Evolutionary conservation across 1,284 basidiomycete genomes (phyloP).

Genomic region (Malassezia vespertilionis): DNA sequence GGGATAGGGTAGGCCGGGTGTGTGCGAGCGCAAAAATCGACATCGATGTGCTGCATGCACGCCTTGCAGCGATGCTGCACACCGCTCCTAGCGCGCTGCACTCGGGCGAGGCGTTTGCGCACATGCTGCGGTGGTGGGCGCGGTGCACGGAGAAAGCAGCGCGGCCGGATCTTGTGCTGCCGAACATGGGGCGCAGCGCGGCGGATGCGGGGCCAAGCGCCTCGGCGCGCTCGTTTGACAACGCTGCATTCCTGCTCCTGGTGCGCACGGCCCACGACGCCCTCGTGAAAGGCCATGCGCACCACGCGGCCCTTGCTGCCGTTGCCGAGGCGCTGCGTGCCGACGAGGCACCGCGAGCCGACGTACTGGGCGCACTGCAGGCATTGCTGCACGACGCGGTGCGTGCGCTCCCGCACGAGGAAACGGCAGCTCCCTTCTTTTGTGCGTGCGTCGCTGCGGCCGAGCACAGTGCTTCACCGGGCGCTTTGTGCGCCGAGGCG

Average conservation of each 20-base stretch:
- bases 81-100: too few relatives aligned
- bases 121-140: too few relatives aligned
- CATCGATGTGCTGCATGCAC: background rate
- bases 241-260: too few relatives aligned
- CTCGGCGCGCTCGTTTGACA: too few relatives aligned
- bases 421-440: background rate
- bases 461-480: background rate
- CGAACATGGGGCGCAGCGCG: background rate
- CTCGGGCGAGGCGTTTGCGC: too few relatives aligned
- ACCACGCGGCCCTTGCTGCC: background rate
- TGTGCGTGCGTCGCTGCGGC: background rate
- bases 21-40: background rate
- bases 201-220: background rate
- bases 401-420: background rate
- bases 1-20: conserved; percentile 16
- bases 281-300: too few relatives aligned
- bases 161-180: too few relatives aligned
- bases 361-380: background rate
- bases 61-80: background rate
- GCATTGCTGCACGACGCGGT: background rate
- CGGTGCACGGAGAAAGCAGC: too few relatives aligned
- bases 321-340: background rate
- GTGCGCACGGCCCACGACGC: background rate
- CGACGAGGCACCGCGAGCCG: background rate
- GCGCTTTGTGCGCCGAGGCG: background rate